phyloP scores from a whole-genome alignment of 2,329 filamentous ascomycete genomes.

The Fusarium vanettenii region DNA sequence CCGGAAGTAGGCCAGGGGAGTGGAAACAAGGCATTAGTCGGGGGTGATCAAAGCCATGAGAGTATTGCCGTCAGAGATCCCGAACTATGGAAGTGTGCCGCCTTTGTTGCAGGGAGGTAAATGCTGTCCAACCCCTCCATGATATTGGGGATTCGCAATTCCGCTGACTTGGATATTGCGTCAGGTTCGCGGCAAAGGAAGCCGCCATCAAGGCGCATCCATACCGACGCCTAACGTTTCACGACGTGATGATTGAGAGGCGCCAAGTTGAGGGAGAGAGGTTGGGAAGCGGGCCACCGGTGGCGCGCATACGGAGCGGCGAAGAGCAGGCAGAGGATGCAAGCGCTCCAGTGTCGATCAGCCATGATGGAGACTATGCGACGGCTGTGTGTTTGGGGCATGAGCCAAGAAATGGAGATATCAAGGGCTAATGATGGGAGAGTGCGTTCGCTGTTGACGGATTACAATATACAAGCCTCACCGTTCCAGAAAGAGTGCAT shows the following conservation, averaged over 20 bases:
- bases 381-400: constrained; percentile 74
- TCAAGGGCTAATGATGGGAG: background rate
- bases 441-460: background rate
- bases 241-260: constrained; percentile 65
- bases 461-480: background rate
- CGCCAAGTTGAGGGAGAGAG: constrained; percentile 37
- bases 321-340: constrained; percentile 52
- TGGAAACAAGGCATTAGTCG: background rate
- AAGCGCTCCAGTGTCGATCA: constrained; percentile 81
- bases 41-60: background rate
- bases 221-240: constrained; percentile 68
- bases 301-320: constrained; percentile 55
- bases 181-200: constrained; percentile 78
- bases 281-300: constrained; percentile 55
- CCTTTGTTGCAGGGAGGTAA: constrained; percentile 52
- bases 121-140: background rate
- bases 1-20: background rate
- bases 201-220: constrained; percentile 79
- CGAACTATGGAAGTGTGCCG: constrained; percentile 50
- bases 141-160: background rate
- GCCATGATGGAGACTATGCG: constrained; percentile 88
- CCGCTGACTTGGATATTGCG: constrained; percentile 9
- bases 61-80: constrained; percentile 22
- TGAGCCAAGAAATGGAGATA: constrained; percentile 25
- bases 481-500: background rate